These are phyloP conservation scores for Echium plantagineum DNA, from an alignment of 257 asterid species.

Conservation along the genomic window DNA sequence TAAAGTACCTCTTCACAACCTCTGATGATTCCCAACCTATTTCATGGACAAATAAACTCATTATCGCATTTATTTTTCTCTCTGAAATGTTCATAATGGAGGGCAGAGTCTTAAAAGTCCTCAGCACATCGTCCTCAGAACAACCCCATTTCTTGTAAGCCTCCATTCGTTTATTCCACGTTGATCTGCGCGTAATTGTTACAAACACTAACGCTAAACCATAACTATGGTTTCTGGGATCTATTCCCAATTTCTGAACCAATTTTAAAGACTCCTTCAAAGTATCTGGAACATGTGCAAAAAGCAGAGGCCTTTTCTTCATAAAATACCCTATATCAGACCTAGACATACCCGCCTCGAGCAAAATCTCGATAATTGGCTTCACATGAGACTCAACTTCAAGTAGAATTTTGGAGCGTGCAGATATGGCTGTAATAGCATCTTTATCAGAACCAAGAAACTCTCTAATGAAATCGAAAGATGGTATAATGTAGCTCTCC, in stretches of 20 bases:
- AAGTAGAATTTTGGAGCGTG: not conserved
- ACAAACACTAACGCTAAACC: constrained; percentile 4
- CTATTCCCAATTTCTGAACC: constrained; percentile 2
- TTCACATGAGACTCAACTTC: constrained; percentile 1
- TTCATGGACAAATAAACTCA: constrained; percentile 18
- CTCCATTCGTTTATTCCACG: constrained; percentile 12
- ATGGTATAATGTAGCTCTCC: constrained; percentile 10
- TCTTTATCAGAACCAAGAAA: constrained; percentile 8
- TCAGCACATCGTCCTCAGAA: constrained; percentile 15
- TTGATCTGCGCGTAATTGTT: not conserved
- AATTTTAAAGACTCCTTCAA: constrained; percentile 4
- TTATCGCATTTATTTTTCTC: constrained; percentile 12
- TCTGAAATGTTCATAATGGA: constrained; percentile 15
- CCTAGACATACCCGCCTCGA: constrained; percentile 6
- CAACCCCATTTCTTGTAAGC: constrained; percentile 19
- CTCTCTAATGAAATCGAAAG: constrained; percentile 6
- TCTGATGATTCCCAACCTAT: constrained; percentile 18
- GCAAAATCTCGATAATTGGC: constrained; percentile 6
- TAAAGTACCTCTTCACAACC: constrained; percentile 6
- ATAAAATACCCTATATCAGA: constrained; percentile 1
- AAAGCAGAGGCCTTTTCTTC: not conserved
- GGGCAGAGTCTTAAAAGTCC: constrained; percentile 14
- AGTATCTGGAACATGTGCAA: not conserved
- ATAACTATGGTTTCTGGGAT: not conserved
- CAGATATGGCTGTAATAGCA: not conserved